Percentiles rank a stretch among this genome's conserved stretches.
These are phyloP conservation scores for Trichomonas tenax DNA, from an alignment of 208 protist genomes.

Conservation along the genomic window DNA sequence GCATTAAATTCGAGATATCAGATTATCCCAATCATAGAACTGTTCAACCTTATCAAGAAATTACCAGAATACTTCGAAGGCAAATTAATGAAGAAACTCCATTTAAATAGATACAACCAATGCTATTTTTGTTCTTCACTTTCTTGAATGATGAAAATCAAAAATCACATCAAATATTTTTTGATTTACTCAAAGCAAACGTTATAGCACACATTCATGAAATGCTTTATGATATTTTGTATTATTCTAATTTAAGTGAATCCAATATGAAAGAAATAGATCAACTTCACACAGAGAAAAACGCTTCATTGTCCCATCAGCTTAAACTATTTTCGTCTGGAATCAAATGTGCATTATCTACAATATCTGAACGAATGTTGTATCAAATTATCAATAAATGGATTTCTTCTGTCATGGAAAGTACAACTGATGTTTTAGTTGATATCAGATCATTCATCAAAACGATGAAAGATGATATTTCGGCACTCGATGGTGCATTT, in stretches of 20 bases:
- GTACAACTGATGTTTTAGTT: background rate
- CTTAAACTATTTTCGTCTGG: background rate
- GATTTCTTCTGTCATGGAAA: background rate
- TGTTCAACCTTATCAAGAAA: too few relatives aligned
- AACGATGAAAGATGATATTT: background rate
- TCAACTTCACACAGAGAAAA: background rate
- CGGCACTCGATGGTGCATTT: background rate
- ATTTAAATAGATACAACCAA: background rate
- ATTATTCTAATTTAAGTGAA: background rate
- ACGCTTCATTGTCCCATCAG: background rate
- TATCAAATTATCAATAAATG: background rate
- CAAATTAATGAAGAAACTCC: background rate
- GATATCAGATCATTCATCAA: background rate
- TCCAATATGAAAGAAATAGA: background rate
- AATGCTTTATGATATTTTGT: background rate
- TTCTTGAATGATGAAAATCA: background rate
- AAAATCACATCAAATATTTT: background rate
- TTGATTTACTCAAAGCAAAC: background rate
- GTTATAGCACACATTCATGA: background rate
- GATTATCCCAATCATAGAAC: too few relatives aligned
- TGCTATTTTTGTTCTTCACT: background rate
- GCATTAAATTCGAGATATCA: background rate
- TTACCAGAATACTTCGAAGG: background rate
- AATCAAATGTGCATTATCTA: background rate
- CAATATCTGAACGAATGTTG: background rate